Base-by-base conservation (phyloP, 139 green algal genomes). In the Tetraselmis striata region DNA sequence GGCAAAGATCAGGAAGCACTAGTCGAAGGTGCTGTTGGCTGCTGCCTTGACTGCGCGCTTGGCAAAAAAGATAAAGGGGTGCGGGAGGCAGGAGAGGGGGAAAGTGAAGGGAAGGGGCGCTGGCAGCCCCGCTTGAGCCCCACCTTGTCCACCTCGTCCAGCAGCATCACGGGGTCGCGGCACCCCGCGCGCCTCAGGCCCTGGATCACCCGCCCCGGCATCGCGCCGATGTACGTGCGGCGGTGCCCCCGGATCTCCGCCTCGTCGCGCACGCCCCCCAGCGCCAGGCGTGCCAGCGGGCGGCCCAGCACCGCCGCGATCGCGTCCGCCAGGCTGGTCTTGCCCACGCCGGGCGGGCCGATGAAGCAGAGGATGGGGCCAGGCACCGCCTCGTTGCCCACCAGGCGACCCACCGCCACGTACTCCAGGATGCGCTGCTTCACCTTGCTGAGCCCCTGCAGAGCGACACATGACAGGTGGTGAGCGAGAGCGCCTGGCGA, bases 341-440 rank as follows among this genome's bases (percentile, higher is more conserved):
- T 93, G 59, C 89, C 89, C 30, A 91, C 88, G 26, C 89, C 89
- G 0, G 89, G 89, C 0, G 87, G 86, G 1, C 87, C 89, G 25
- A 91, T 78, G 76, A 93, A 85, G 82, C 85, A 90, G 11, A 93
- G 84, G 24, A 93, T 88, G 30, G 80, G 82, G 0, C 77, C 82
- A 1, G 59, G n/a, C 25, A 67, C 45, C 45, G 83, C 32, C 74
- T 81, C 82, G 30, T 27, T 29, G 28, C 82, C 78, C 5, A 79
- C 45, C 77, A 96, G 80, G 78, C 90, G 80, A 58, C 89, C 79
- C 32, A 96, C 93, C 5, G 93, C 92, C 76, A 97, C 81, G 85
- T 95, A 94, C 85, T 95, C 86, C 5, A 95, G 30, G 31, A 97
- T 92, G 32, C 92, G 84, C 78, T 81, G 77, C 80, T 92, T 91